Conservation (phyloP, 306 rosid species). For the Vigna nakashimae region DNA sequence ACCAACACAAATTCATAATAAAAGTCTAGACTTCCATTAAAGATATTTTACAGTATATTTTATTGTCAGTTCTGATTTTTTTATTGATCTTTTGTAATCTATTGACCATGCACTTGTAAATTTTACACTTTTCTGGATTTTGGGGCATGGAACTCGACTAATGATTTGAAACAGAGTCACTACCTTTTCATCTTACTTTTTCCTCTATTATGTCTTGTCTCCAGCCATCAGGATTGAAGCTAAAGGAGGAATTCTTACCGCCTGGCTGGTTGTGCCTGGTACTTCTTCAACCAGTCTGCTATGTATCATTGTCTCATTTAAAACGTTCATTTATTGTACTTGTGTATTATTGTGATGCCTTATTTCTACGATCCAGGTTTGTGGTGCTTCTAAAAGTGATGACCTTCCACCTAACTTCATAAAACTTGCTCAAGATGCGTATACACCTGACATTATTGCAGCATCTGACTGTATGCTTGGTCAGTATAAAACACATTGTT, state of each 20-base stretch:
- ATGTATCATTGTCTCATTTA: conserved; percentile 29
- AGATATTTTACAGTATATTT: conserved; percentile 17
- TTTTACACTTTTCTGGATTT: conserved; percentile 33
- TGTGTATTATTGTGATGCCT: conserved; percentile 28
- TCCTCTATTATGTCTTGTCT: conserved; percentile 45
- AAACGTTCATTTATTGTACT: conserved; percentile 5
- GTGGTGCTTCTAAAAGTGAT: conserved; percentile 84
- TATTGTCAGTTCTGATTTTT: background rate
- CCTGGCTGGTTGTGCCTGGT: conserved; percentile 98
- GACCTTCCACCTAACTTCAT: conserved; percentile 85
- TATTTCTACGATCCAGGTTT: conserved; percentile 64
- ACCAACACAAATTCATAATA: background rate
- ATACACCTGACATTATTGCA: conserved; percentile 93
- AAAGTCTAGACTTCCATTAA: background rate
- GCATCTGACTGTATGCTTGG: conserved; percentile 99
- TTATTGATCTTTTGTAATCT: conserved; percentile 12
- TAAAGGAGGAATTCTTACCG: conserved; percentile 90
- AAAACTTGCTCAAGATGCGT: conserved; percentile 80
- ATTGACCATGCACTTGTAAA: conserved; percentile 5
- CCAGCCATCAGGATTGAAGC: conserved; percentile 94
- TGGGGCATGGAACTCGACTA: conserved; percentile 10
- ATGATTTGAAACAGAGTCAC: conserved; percentile 16
- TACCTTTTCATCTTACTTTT: conserved; percentile 30
- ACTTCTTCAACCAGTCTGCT: conserved; percentile 39
- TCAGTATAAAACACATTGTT: conserved; percentile 49